Evolutionary conservation across 1,284 basidiomycete species (phyloP), one percentile per base, ranked within the genome.

Genomic region (Puccinia sorghi): DNA sequence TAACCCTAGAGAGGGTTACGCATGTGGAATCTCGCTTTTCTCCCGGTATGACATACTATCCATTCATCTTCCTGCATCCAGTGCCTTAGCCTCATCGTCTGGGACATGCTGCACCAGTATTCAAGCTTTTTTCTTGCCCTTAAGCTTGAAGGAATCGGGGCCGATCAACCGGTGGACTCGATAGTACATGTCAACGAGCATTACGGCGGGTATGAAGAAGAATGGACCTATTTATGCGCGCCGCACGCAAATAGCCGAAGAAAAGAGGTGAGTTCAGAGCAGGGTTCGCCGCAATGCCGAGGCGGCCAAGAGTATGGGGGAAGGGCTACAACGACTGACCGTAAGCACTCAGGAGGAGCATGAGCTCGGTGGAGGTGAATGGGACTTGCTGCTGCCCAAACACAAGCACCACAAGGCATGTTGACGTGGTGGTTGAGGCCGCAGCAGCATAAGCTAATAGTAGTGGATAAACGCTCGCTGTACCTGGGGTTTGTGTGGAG

Each of bases 381-480:
- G 43, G 52, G 11, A 63, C 63, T 39, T 67, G 37, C 56, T 37
- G 48, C 4, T 63, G 32, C 5, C 73, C 73, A 15, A 64, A 76
- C 13, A 66, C 15, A n/a, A 76, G 48, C 20, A 64, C 63, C 7
- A 76, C 48, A 11, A 76, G 12, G 48, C 59, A 52, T 20, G 73
- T 76, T 57, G 73, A 43, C 9, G 73, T 76, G 12, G 73, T 76
- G 27, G 73, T 76, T 57, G 63, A 50, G 43, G 73, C 73, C 22
- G 73, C 73, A 50, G 73, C 73, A 25, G 61, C 73, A 56, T 76
- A 76, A 50, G 73, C 73, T 54, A 76, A 67, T 15, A 76, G 52
- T 11, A 76, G 9, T 12, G 73, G 73, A 25, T 76, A 76, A 56
- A 76, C 17, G 50, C 41, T 54, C 37, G 48, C 8, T 20, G 59